Percentiles rank a stretch among this genome's conserved stretches.
phyloP scores from a whole-genome alignment of 495 filamentous ascomycete species.

The Aspergillus sclerotiicarbonarius region DNA sequence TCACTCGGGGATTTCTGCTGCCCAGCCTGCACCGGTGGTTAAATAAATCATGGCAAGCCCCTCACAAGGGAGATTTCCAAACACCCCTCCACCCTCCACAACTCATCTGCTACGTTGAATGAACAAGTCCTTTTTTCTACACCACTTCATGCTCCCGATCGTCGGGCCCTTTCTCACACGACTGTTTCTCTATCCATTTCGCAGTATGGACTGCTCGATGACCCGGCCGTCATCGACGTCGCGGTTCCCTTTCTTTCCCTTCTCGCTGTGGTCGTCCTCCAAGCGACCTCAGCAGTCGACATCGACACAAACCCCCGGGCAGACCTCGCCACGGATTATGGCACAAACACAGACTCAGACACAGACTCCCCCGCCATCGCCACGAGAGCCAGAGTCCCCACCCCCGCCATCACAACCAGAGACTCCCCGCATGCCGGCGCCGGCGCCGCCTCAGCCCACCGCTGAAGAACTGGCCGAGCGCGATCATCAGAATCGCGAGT shows the following conservation, averaged over 20 bases:
- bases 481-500: conserved; percentile 9
- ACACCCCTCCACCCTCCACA: neutral
- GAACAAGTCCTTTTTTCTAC: neutral
- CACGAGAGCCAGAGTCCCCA: neutral
- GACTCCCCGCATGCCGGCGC: neutral
- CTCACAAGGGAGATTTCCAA: neutral
- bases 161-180: conserved; percentile 3
- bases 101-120: neutral
- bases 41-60: conserved; percentile 3
- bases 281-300: conserved; percentile 7
- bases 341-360: conserved; percentile 3
- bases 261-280: conserved; percentile 13
- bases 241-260: conserved; percentile 19
- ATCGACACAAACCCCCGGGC: conserved; percentile 14
- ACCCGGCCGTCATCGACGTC: conserved; percentile 8
- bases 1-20: conserved; percentile 1
- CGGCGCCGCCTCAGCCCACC: neutral
- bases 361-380: conserved; percentile 1
- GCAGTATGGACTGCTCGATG: conserved; percentile 14
- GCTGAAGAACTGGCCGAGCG: conserved; percentile 6
- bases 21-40: neutral
- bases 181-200: neutral
- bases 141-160: conserved; percentile 5
- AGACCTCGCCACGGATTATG: neutral
- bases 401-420: neutral